Evolutionary conservation across 2,329 filamentous ascomycete genomes (phyloP).

Genomic region (Verticillium dahliae): DNA sequence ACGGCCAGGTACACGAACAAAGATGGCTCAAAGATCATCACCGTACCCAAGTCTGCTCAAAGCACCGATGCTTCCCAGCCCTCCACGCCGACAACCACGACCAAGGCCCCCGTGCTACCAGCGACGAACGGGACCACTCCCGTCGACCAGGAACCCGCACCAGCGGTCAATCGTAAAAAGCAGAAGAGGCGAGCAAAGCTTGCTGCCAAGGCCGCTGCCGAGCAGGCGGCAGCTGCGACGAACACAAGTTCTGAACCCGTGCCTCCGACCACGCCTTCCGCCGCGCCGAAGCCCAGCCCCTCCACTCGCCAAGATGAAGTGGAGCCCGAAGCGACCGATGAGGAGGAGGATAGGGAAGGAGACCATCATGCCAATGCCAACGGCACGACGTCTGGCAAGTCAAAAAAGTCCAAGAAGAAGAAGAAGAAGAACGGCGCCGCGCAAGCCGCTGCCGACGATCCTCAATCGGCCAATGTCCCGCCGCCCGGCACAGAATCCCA

Average conservation of each 20-base stretch:
- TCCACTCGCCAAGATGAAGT: conserved; percentile 38
- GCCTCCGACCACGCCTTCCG: conserved; percentile 24
- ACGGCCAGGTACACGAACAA: conserved; percentile 61
- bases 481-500: conserved; percentile 10
- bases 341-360: conserved; percentile 37
- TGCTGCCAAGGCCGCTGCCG: conserved; percentile 55
- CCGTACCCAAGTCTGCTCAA: conserved; percentile 49
- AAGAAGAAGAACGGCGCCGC: conserved; percentile 49
- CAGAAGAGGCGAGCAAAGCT: conserved; percentile 88
- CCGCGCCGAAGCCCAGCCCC: conserved; percentile 15
- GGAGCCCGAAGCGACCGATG: conserved; percentile 50
- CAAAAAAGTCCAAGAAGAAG: conserved; percentile 62
- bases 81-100: conserved; percentile 40
- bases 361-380: conserved; percentile 23
- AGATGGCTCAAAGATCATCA: conserved; percentile 64
- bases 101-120: conserved; percentile 19
- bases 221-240: conserved; percentile 20
- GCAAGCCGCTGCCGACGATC: conserved; percentile 5
- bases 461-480: conserved; percentile 24
- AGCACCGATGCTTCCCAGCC: conserved; percentile 47
- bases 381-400: conserved; percentile 28
- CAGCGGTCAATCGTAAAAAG: conserved; percentile 81
- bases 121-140: conserved; percentile 5
- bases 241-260: background rate
- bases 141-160: conserved; percentile 25